phyloP scores from a whole-genome alignment of 2,329 filamentous ascomycete genomes.

The Monilinia vaccinii-corymbosi region DNA sequence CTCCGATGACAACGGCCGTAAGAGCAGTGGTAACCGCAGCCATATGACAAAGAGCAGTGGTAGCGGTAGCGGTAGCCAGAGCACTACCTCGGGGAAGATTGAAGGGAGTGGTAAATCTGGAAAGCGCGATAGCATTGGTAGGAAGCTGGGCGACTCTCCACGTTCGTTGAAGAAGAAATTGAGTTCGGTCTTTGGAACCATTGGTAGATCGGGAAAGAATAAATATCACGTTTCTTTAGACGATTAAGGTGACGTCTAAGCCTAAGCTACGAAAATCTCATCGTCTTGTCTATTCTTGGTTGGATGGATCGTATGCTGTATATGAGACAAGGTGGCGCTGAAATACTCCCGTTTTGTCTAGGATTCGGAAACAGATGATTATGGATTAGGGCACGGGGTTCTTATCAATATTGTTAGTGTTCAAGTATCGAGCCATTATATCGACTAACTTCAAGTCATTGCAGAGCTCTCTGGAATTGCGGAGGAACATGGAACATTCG shows the following conservation, averaged over 20 bases:
- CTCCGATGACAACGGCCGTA: background rate
- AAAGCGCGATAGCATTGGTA: background rate
- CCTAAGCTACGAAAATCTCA: background rate
- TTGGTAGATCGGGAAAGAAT: constrained; percentile 1
- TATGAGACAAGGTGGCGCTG: background rate
- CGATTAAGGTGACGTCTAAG: too few species aligned
- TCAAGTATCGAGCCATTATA: background rate
- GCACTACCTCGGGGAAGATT: background rate
- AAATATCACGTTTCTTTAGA: background rate
- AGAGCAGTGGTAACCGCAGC: background rate
- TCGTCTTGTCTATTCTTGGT: background rate
- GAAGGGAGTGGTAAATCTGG: background rate
- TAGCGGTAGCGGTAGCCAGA: background rate
- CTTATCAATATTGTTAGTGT: background rate
- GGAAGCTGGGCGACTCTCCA: background rate
- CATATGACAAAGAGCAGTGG: background rate
- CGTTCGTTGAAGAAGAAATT: constrained; percentile 1
- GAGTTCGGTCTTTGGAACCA: constrained; percentile 1
- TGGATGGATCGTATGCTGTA: background rate
- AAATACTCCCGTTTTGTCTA: background rate
- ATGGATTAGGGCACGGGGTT: background rate
- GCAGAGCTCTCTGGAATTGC: background rate
- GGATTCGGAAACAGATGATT: background rate
- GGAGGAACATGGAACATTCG: background rate
- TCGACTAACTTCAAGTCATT: background rate